Percentiles rank a stretch among this genome's conserved stretches.
Conservation (phyloP, 1,284 basidiomycete genomes). For the Hypsizygus ulmarius region DNA sequence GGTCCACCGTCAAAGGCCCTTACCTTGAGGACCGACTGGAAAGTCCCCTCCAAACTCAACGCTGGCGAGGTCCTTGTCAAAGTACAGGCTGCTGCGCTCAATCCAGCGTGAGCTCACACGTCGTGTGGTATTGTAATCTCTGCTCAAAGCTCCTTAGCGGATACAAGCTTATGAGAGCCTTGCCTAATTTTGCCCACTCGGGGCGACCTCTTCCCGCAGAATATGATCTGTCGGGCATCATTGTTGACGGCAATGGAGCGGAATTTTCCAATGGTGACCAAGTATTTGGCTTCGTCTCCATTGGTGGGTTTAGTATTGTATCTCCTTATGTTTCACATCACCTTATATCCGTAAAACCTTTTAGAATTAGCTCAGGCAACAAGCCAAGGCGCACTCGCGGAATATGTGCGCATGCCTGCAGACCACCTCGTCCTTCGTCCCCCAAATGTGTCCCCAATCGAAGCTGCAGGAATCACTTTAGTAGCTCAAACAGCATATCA, state of each 20-base stretch:
- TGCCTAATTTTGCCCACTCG: conserved; percentile 46
- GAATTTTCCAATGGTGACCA: conserved; percentile 54
- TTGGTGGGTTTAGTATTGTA: conserved; percentile 29
- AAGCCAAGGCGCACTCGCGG: conserved; percentile 49
- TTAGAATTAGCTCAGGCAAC: conserved; percentile 26
- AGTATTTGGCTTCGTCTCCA: conserved; percentile 53
- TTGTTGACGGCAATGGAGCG: conserved; percentile 53
- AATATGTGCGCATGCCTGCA: conserved; percentile 49
- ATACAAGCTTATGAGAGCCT: conserved; percentile 52
- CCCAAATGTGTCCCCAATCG: conserved; percentile 40
- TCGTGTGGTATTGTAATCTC: neutral
- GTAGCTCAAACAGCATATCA: conserved; percentile 58
- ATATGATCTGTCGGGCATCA: conserved; percentile 59
- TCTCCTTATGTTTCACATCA: neutral
- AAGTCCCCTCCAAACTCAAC: conserved; percentile 43
- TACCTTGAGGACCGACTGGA: conserved; percentile 40
- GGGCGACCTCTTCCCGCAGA: conserved; percentile 53
- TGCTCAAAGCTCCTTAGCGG: conserved; percentile 34
- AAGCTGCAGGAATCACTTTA: conserved; percentile 59
- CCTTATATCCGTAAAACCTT: neutral
- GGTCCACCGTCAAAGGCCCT: conserved; percentile 48
- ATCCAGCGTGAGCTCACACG: conserved; percentile 52
- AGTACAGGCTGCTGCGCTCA: conserved; percentile 62
- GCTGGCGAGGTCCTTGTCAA: conserved; percentile 57
- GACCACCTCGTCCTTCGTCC: conserved; percentile 46